Base-by-base conservation (phyloP, 75 land plant genomes). In the Picea sitchensis region DNA sequence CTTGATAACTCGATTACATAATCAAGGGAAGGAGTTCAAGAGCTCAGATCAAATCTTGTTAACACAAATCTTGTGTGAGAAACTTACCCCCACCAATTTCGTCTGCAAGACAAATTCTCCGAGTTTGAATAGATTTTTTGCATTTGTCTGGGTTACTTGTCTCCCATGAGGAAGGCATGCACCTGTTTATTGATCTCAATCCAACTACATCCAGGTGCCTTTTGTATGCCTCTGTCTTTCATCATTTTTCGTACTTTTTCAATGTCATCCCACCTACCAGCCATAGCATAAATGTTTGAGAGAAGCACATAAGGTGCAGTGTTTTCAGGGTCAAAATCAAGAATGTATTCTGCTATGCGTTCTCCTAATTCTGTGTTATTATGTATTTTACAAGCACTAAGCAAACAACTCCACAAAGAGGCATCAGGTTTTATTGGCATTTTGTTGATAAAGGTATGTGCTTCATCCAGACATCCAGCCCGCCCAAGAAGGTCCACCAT, bases 401-500 rank as follows among this genome's bases (percentile, higher is more conserved):
- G 90, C 77, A 88, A 44, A 58, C 85, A 56, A 56, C 87, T 78
- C 90, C 90, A 88, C 14, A 78, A 81, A 17, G 80, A 76, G 44
- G 83, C 85, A 80, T 86, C 85, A 26, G 75, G 59, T 57, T 77
- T 69, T 20, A 76, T 62, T 1, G 83, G 82, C 81, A 87, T 80
- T 34, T 79, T 80, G 26, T 75, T 76, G 20, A 87, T 84, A 4
- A 89, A 59, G 44, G 79, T 76, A 30, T 78, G 51, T 14, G 88
- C 87, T 60, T 89, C 81, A 31, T 79, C 76, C 32, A 89, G 65
- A 80, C 82, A 65, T 21, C 88, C 86, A 23, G 88, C 86, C 18
- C 88, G 79, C 13, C 87, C 91, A 4, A 89, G 61, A 18, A 89
- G 81, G 80, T 89, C 88, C 68, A 89, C 82, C 69, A 89, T 63